phyloP scores from a whole-genome alignment of 2,329 filamentous ascomycete species.

The Colletotrichum endophyticum region DNA sequence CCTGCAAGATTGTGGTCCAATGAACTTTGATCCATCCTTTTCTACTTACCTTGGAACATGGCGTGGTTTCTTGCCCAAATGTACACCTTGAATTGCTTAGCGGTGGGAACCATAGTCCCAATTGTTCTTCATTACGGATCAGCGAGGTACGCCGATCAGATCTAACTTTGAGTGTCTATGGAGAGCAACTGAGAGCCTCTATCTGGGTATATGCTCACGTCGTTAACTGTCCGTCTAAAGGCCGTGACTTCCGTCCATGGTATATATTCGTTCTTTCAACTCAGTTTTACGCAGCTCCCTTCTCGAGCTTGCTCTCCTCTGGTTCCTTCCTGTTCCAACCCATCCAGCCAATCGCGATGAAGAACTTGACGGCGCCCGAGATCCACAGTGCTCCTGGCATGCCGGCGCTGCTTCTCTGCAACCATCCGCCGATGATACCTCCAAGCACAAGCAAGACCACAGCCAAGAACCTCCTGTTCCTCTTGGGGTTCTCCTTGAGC shows the following conservation, averaged over 20 bases:
- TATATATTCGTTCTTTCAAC: neutral
- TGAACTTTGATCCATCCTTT: neutral
- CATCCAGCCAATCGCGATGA: constrained; percentile 40
- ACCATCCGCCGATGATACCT: constrained; percentile 53
- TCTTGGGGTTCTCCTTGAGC: constrained; percentile 47
- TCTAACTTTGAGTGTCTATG: neutral
- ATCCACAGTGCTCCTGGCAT: constrained; percentile 50
- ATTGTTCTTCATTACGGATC: neutral
- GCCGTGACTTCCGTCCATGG: neutral
- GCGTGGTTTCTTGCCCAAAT: neutral
- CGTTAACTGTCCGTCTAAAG: neutral
- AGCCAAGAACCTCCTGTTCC: constrained; percentile 51
- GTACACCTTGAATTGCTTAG: neutral
- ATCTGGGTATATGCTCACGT: neutral
- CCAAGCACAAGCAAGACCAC: constrained; percentile 51
- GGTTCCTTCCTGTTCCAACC: constrained; percentile 31
- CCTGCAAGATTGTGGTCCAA: neutral
- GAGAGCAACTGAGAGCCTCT: neutral
- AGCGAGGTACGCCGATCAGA: neutral
- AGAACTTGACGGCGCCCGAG: constrained; percentile 47
- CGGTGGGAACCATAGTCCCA: neutral
- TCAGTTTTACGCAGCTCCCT: neutral
- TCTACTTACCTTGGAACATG: neutral
- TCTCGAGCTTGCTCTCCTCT: constrained; percentile 12
- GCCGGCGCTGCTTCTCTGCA: constrained; percentile 45